Evolutionary conservation across 306 rosid species (phyloP), one percentile per base, ranked within the genome.

Genomic region (Sophora flavescens): DNA sequence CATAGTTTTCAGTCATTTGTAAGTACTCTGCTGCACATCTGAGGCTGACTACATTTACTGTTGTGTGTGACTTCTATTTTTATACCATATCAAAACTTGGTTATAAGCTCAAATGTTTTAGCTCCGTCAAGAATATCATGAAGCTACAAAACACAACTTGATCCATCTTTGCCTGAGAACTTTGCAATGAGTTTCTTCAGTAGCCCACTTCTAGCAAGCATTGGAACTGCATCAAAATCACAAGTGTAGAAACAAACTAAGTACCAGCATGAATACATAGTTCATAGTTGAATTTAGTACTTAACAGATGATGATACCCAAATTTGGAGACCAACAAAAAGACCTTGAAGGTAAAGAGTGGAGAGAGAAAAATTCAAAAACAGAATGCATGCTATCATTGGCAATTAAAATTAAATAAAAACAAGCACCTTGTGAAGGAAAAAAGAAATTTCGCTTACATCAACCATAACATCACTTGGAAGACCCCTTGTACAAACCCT

Each of bases 21-120:
- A 93, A 93, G 69, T 89, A 88, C 78, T 93, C 98, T 1, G 96
- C 90, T 15, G 98, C 93, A 83, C 97, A 91, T 76, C 97, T 88
- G 47, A 91, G 92, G 84, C 87, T 72, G n/a, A 89, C 96, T 32
- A 89, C 86, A 62, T 89, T 84, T 48, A 89, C 75, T 51, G 93
- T 66, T n/a, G n/a, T n/a, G n/a, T 35, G 87, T 73, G 70, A 92
- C 63, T 70, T 92, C 97, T 57, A 86, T 68, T 81, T 87, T 89
- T 0, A 85, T 88, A 8, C 84, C 89, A 33, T 92, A 92, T 82
- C 91, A 92, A 61, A 89, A 89, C 63, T 86, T 92, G 30, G 88
- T 68, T 48, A 90, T 58, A 17, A 89, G 87, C 87, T 89, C 90
- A 36, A 89, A 92, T 3, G 91, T 85, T 79, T 82, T 89, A 4